Evolutionary conservation across 2,329 filamentous ascomycete species (phyloP).

Genomic region (Ophiostoma novo-ulmi): DNA sequence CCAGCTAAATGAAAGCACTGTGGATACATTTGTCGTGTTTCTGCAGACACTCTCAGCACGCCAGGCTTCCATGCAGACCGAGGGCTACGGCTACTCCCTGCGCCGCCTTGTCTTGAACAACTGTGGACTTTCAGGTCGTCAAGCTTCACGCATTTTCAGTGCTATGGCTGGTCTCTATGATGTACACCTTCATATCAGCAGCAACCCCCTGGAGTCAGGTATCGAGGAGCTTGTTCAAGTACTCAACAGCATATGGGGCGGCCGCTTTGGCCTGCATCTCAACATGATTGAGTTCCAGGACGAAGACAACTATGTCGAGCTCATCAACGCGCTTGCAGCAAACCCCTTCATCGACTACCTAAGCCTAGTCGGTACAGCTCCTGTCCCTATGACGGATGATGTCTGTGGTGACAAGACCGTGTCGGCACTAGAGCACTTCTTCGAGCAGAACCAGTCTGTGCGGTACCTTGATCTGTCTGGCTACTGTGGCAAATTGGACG

Average conservation of each 20-base stretch:
- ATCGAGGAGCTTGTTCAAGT: conserved; percentile 48
- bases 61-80: conserved; percentile 19
- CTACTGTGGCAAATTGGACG: conserved; percentile 53
- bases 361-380: conserved; percentile 51
- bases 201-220: conserved; percentile 50
- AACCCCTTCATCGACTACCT: conserved; percentile 49
- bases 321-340: conserved; percentile 47
- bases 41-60: conserved; percentile 31
- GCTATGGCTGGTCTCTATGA: conserved; percentile 45
- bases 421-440: conserved; percentile 46
- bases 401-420: conserved; percentile 43
- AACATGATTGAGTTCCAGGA: conserved; percentile 55
- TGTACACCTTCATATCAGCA: conserved; percentile 46
- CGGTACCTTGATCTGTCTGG: conserved; percentile 54
- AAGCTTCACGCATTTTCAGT: conserved; percentile 47
- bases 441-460: conserved; percentile 47
- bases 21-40: conserved; percentile 45
- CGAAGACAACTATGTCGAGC: conserved; percentile 48
- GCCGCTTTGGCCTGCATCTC: conserved; percentile 47
- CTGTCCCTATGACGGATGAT: conserved; percentile 35
- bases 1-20: conserved; percentile 41
- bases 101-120: conserved; percentile 46
- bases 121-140: conserved; percentile 48
- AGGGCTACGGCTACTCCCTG: conserved; percentile 24
- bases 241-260: conserved; percentile 42